A percentile compares a stretch with the other conserved stretches of the same genome.
phyloP scores from a whole-genome alignment of 2,329 filamentous ascomycete genomes.

The Fragosphaeria purpurea region DNA sequence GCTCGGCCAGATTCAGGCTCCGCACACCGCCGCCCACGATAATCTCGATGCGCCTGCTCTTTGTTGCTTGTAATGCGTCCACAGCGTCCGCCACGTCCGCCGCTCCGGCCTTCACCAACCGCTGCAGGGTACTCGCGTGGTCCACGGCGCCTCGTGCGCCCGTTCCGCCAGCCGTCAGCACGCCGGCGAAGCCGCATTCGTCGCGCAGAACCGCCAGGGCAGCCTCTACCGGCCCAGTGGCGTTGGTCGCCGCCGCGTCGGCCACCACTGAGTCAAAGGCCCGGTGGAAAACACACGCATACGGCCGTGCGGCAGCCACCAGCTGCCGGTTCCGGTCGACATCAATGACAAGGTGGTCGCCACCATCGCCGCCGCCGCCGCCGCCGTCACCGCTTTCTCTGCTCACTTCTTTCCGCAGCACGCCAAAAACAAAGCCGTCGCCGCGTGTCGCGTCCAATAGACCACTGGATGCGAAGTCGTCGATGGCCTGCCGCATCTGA shows the following conservation, averaged over 20 bases:
- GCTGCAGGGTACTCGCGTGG: slow-evolving; percentile 28
- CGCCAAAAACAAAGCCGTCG: slow-evolving; percentile 49
- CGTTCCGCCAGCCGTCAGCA: slow-evolving; percentile 44
- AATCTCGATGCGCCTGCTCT: slow-evolving; percentile 28
- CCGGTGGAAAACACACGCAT: slow-evolving; percentile 43
- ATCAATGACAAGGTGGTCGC: slow-evolving; percentile 25
- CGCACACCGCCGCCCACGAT: slow-evolving; percentile 44
- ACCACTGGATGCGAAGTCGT: slow-evolving; percentile 25
- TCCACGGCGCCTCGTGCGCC: slow-evolving; percentile 25
- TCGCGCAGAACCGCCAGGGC: slow-evolving; percentile 25
- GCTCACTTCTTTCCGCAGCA: slow-evolving; percentile 20
- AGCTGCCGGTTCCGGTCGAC: slow-evolving; percentile 28
- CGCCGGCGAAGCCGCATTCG: slow-evolving; percentile 36
- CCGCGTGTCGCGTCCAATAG: slow-evolving; percentile 29
- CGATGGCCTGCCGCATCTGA: slow-evolving; percentile 32
- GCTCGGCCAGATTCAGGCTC: slow-evolving; percentile 25
- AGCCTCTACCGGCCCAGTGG: not conserved
- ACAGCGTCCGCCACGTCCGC: slow-evolving; percentile 10
- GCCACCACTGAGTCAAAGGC: slow-evolving; percentile 41
- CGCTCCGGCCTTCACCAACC: slow-evolving; percentile 20
- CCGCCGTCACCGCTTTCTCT: not conserved
- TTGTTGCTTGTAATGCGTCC: not conserved
- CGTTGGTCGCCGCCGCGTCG: slow-evolving; percentile 8
- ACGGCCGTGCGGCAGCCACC: slow-evolving; percentile 30
- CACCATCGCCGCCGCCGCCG: not conserved